Conservation (phyloP, 164 flowering plant species). For the Hamamelis virginiana region DNA sequence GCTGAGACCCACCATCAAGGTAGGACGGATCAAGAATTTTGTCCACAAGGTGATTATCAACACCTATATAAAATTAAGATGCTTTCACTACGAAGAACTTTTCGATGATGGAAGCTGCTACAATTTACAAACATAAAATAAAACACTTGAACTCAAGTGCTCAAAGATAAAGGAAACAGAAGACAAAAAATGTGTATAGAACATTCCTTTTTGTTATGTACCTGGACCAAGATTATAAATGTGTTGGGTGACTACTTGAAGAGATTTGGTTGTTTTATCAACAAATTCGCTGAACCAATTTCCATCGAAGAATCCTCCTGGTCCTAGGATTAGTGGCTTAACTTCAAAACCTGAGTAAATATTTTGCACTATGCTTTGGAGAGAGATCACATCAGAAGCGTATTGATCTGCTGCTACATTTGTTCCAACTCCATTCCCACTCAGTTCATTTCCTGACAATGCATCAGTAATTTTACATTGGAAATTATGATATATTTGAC, state of each 20-base stretch:
- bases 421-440: slow-evolving; percentile 44
- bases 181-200: too few relatives aligned
- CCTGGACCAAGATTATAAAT: slow-evolving; percentile 86
- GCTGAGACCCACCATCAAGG: slow-evolving; percentile 56
- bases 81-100: not conserved
- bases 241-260: slow-evolving; percentile 69
- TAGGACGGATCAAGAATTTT: slow-evolving; percentile 75
- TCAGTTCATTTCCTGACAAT: slow-evolving; percentile 47
- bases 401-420: slow-evolving; percentile 42
- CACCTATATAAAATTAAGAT: slow-evolving; percentile 36
- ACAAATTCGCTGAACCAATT: slow-evolving; percentile 55
- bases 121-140: too few relatives aligned
- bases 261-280: slow-evolving; percentile 27
- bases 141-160: too few relatives aligned
- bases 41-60: slow-evolving; percentile 61
- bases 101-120: too few relatives aligned
- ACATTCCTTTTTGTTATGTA: slow-evolving; percentile 13
- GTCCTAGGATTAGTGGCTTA: slow-evolving; percentile 49
- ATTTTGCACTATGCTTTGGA: slow-evolving; percentile 28
- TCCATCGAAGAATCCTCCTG: slow-evolving; percentile 69
- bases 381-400: slow-evolving; percentile 27
- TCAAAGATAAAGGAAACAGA: too few relatives aligned
- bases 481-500: too few relatives aligned
- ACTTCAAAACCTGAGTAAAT: slow-evolving; percentile 21
- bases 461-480: not conserved